phyloP scores from a whole-genome alignment of 257 asterid species.

The Misopates orontium region DNA sequence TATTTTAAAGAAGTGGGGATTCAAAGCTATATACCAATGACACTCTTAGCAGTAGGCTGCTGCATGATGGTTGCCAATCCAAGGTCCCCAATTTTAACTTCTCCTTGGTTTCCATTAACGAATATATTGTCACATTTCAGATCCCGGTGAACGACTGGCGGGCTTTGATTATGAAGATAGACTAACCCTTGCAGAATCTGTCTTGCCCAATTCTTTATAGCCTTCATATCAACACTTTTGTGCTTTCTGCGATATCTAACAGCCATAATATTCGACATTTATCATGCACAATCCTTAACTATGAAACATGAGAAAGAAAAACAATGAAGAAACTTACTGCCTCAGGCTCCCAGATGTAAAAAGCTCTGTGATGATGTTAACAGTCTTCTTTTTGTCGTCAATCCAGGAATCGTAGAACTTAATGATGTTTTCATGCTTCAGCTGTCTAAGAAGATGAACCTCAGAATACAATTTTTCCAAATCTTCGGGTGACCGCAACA shows the following conservation, averaged over 20 bases:
- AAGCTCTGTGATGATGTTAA: slow-evolving; percentile 89
- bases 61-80: slow-evolving; percentile 85
- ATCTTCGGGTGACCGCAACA: slow-evolving; percentile 53
- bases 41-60: slow-evolving; percentile 72
- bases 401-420: slow-evolving; percentile 49
- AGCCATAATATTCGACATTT: slow-evolving; percentile 13
- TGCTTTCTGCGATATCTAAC: slow-evolving; percentile 64
- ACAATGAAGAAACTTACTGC: slow-evolving; percentile 55
- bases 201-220: slow-evolving; percentile 73
- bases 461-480: slow-evolving; percentile 74
- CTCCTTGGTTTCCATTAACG: slow-evolving; percentile 79
- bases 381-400: slow-evolving; percentile 74
- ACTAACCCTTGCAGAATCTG: slow-evolving; percentile 74
- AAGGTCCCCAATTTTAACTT: slow-evolving; percentile 81
- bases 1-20: background rate
- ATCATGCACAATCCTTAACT: slow-evolving; percentile 4
- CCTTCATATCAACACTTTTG: slow-evolving; percentile 69
- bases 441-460: slow-evolving; percentile 64
- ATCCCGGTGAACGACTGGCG: slow-evolving; percentile 79
- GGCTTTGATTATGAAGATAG: slow-evolving; percentile 78
- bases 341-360: slow-evolving; percentile 86
- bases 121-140: slow-evolving; percentile 84
- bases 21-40: slow-evolving; percentile 50
- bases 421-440: slow-evolving; percentile 52
- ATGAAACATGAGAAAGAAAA: background rate